Evolutionary conservation across 768 basidiomycete species (phyloP).

Genomic region (Termitomyces bulborhizus): DNA sequence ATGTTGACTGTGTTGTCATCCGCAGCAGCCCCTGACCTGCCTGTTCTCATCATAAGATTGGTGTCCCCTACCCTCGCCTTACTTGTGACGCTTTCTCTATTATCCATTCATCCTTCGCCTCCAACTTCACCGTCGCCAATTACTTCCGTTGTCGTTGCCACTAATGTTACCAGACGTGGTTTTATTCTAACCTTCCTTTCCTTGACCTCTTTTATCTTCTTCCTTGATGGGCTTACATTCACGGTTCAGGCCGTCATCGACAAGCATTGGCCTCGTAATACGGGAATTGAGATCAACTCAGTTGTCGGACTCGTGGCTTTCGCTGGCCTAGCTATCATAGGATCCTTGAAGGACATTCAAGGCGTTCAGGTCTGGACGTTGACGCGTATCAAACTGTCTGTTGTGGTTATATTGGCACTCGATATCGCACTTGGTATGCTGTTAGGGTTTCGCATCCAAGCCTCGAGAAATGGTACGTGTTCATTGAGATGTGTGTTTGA

Average conservation of each 20-base stretch:
- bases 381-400: constrained; percentile 48
- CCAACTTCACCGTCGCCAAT: constrained; percentile 58
- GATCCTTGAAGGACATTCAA: constrained; percentile 73
- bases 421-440: constrained; percentile 59
- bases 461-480: constrained; percentile 25
- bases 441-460: constrained; percentile 35
- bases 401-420: constrained; percentile 46
- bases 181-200: constrained; percentile 70
- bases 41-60: constrained; percentile 55
- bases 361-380: constrained; percentile 65
- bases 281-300: constrained; percentile 64
- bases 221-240: constrained; percentile 73
- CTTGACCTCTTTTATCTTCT: constrained; percentile 63
- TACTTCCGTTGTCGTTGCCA: constrained; percentile 71
- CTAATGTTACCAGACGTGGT: constrained; percentile 66
- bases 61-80: constrained; percentile 64
- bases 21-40: constrained; percentile 16
- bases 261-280: constrained; percentile 56
- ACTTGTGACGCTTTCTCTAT: constrained; percentile 54
- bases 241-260: constrained; percentile 58
- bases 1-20: constrained; percentile 18
- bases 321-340: constrained; percentile 65
- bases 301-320: constrained; percentile 66
- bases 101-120: constrained; percentile 39
- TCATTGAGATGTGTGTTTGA: constrained; percentile 2